Conservation (phyloP, 2,329 filamentous ascomycete species). For the Diaporthe caulivora region DNA sequence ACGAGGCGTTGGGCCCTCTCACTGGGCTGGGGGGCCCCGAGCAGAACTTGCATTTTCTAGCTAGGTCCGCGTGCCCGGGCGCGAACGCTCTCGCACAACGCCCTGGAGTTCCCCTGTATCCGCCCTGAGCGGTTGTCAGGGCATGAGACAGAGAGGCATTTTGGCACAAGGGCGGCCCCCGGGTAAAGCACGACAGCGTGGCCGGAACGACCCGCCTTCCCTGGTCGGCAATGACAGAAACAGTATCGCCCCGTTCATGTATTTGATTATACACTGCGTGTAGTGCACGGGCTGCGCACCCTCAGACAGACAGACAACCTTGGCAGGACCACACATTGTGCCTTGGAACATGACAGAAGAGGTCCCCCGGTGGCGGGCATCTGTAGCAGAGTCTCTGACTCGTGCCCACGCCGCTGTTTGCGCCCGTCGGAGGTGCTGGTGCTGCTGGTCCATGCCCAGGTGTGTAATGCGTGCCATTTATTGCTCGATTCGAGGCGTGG, state of each 20-base stretch:
- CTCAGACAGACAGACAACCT: not conserved
- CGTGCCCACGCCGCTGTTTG: not conserved
- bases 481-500: not conserved
- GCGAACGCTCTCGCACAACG: not conserved
- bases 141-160: conserved; percentile 15
- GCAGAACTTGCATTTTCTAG: not conserved
- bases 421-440: not conserved
- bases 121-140: not conserved
- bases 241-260: not conserved
- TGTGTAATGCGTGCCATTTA: not conserved
- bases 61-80: not conserved
- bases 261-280: too few species aligned
- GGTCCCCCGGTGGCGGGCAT: not conserved
- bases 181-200: conserved; percentile 4
- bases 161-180: not conserved
- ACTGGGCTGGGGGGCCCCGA: not conserved
- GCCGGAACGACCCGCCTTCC: conserved; percentile 21
- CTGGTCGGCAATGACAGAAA: not conserved
- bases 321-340: not conserved
- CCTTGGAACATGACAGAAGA: conserved; percentile 3
- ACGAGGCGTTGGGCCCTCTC: not conserved
- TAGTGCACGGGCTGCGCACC: too few species aligned
- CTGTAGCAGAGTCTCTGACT: not conserved
- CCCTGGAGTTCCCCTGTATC: conserved; percentile 12
- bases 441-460: not conserved